phyloP scores from a whole-genome alignment of 768 basidiomycete genomes.

The Tylopilus subfusipes region DNA sequence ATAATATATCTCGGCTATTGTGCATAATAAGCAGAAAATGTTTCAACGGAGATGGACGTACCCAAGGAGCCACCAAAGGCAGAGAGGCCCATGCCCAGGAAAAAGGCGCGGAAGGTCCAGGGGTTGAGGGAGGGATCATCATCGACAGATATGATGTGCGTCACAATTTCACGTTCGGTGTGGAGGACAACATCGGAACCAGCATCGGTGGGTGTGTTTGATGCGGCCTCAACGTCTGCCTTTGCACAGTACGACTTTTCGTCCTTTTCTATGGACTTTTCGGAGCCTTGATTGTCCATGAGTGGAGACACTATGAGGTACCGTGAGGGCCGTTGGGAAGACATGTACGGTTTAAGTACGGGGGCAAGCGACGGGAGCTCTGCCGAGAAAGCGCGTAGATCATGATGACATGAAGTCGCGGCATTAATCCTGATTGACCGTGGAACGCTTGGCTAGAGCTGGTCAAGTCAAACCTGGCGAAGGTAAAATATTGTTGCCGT shows the following conservation, averaged over 20 bases:
- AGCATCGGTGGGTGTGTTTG: slow-evolving; percentile 5
- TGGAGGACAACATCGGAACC: slow-evolving; percentile 27
- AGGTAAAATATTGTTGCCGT: neutral
- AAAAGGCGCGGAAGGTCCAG: slow-evolving; percentile 43
- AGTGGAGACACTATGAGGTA: neutral
- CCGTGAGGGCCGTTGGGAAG: neutral
- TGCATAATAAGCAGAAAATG: neutral
- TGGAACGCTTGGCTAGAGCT: neutral
- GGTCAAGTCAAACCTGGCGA: neutral
- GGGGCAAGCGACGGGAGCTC: too few species aligned
- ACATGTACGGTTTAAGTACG: neutral
- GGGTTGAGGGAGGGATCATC: slow-evolving; percentile 29
- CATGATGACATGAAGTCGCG: too few species aligned
- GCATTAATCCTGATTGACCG: neutral
- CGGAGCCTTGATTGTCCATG: slow-evolving; percentile 5
- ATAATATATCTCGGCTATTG: slow-evolving; percentile 54
- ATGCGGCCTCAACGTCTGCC: slow-evolving; percentile 32
- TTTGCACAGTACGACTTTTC: slow-evolving; percentile 20
- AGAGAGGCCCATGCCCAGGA: slow-evolving; percentile 53
- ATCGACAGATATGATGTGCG: slow-evolving; percentile 42
- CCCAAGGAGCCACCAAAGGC: slow-evolving; percentile 50
- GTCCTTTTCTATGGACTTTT: slow-evolving; percentile 9
- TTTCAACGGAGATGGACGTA: slow-evolving; percentile 14
- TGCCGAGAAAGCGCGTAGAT: neutral
- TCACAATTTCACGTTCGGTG: slow-evolving; percentile 45